Evolutionary conservation across 345 rosid genomes (phyloP).

Genomic region (Gynandropsis gynandra): DNA sequence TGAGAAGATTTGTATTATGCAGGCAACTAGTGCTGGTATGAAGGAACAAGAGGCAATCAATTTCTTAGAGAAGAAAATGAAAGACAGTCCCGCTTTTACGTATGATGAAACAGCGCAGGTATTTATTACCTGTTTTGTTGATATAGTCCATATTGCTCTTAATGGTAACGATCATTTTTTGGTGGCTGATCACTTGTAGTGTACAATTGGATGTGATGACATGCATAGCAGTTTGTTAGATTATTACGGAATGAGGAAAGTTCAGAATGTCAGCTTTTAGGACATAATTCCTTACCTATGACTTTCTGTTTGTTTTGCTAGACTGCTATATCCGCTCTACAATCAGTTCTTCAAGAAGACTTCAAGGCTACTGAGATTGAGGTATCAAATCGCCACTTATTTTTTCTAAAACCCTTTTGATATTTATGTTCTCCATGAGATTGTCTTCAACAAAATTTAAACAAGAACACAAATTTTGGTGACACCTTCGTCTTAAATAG

Average conservation of each 20-base stretch:
- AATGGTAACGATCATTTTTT: background rate
- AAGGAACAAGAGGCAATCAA: constrained; percentile 99
- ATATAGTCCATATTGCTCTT: background rate
- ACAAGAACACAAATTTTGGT: too few species aligned
- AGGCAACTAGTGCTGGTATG: constrained; percentile 98
- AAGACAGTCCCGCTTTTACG: constrained; percentile 76
- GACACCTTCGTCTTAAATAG: too few species aligned
- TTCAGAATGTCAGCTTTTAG: background rate
- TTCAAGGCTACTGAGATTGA: constrained; percentile 93
- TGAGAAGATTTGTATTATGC: constrained; percentile 17
- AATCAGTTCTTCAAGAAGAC: constrained; percentile 87
- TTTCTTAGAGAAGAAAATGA: constrained; percentile 99
- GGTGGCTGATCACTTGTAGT: background rate
- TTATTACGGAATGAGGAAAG: too few species aligned
- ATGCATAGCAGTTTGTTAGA: too few species aligned
- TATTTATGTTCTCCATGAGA: background rate
- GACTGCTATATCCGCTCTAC: constrained; percentile 80
- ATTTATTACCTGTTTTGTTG: background rate
- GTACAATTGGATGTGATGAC: too few species aligned
- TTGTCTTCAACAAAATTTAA: too few species aligned
- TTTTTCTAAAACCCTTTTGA: background rate
- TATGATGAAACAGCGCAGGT: constrained; percentile 96
- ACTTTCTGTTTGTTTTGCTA: constrained; percentile 18
- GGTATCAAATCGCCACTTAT: constrained; percentile 31
- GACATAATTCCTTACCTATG: background rate